These are phyloP conservation scores for Dactylella cylindrospora DNA, from an alignment of 2,329 filamentous ascomycete genomes.

Conservation along the genomic window DNA sequence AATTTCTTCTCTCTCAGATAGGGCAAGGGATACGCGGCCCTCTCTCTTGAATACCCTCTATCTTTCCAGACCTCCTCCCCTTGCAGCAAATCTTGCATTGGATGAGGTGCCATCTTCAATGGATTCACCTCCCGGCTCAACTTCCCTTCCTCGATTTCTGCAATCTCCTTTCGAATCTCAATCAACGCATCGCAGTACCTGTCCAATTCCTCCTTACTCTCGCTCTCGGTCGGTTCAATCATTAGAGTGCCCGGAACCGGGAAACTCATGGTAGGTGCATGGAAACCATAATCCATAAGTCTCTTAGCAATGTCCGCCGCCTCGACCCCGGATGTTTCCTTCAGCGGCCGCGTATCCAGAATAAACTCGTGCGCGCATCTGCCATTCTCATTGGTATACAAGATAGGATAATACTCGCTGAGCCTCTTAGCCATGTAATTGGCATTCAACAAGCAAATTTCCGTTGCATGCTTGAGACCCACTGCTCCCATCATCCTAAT, in stretches of 20 bases:
- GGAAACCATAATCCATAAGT: constrained; percentile 95
- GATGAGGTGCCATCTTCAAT: constrained; percentile 85
- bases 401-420: constrained; percentile 79
- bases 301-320: constrained; percentile 95
- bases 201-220: constrained; percentile 88
- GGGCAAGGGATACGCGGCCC: constrained; percentile 80
- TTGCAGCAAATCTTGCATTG: constrained; percentile 73
- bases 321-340: constrained; percentile 78
- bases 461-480: constrained; percentile 84
- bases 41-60: constrained; percentile 75
- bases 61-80: constrained; percentile 67
- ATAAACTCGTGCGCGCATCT: constrained; percentile 98
- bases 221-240: constrained; percentile 95
- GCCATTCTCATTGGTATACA: constrained; percentile 87
- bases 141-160: constrained; percentile 75
- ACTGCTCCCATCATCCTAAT: constrained; percentile 88
- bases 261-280: constrained; percentile 96
- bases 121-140: constrained; percentile 76
- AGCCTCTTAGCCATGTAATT: constrained; percentile 94
- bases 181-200: constrained; percentile 90
- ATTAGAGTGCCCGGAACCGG: constrained; percentile 93
- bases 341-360: constrained; percentile 81
- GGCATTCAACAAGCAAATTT: constrained; percentile 89
- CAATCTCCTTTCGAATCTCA: constrained; percentile 80
- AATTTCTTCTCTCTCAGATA: constrained; percentile 95